Conservation (phyloP, 2,329 filamentous ascomycete genomes). For the Diaporthe citriasiana region DNA sequence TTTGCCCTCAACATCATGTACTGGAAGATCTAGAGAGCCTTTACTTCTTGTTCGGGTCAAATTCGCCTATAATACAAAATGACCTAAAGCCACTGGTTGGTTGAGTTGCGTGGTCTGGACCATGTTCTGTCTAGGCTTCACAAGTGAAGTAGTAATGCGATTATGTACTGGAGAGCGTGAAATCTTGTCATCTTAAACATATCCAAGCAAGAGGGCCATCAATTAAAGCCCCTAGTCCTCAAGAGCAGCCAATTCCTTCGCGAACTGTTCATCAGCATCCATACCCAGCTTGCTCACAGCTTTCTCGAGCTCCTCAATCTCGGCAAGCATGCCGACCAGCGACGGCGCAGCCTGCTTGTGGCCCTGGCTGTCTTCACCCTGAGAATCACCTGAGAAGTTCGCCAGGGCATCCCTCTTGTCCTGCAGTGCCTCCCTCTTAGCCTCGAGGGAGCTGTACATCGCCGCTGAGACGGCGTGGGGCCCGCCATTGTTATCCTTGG, state of each 20-base stretch:
- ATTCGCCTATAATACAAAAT: not conserved
- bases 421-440: conserved; percentile 53
- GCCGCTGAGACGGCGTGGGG: conserved; percentile 48
- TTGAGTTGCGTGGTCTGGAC: not conserved
- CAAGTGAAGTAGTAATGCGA: not conserved
- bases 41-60: not conserved
- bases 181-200: conserved; percentile 3
- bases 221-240: conserved; percentile 44
- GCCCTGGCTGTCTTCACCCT: conserved; percentile 42
- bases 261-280: conserved; percentile 64
- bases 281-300: conserved; percentile 56
- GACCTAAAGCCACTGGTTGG: not conserved
- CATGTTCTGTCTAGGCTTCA: not conserved
- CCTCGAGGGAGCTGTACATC: conserved; percentile 55
- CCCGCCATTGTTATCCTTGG: conserved; percentile 44
- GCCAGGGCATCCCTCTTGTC: conserved; percentile 49
- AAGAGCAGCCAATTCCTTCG: conserved; percentile 55
- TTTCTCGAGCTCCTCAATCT: conserved; percentile 56
- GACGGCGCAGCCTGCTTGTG: conserved; percentile 45
- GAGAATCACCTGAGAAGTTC: not conserved
- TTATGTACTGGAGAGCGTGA: not conserved
- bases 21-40: not conserved
- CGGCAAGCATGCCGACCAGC: conserved; percentile 49
- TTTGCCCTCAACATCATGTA: not conserved
- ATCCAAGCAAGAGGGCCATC: not conserved